These are phyloP conservation scores for Phoenix dactylifera DNA, from an alignment of 176 grass and related monocot species.

Conservation along the genomic window DNA sequence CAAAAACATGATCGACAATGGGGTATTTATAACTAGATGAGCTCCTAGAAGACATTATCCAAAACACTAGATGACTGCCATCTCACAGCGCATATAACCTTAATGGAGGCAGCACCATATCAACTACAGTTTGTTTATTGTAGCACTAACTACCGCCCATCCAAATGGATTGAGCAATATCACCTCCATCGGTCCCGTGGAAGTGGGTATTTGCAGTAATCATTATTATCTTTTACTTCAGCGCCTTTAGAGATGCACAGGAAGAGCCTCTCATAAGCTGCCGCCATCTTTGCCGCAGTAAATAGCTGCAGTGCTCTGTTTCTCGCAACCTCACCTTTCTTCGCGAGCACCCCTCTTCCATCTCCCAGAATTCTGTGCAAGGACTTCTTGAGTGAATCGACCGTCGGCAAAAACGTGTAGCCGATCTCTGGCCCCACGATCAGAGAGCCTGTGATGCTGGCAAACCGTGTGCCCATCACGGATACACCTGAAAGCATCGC, in stretches of 20 bases:
- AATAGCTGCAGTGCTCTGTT: constrained; percentile 29
- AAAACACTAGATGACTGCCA: too few relatives aligned
- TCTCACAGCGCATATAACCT: too few relatives aligned
- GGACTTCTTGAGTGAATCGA: constrained; percentile 28
- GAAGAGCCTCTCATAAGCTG: constrained; percentile 48
- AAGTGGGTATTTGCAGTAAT: constrained; percentile 32
- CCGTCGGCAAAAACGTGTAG: constrained; percentile 32
- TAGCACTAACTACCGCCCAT: too few relatives aligned
- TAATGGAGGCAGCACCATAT: too few relatives aligned
- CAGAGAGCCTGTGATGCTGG: constrained; percentile 40
- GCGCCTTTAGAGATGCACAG: constrained; percentile 22
- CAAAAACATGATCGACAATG: too few relatives aligned
- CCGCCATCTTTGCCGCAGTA: constrained; percentile 36
- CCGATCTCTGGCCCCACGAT: constrained; percentile 31
- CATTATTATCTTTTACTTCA: not conserved
- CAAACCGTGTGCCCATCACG: constrained; percentile 30
- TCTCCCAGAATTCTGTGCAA: constrained; percentile 26
- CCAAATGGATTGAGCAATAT: too few relatives aligned
- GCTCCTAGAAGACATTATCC: too few relatives aligned
- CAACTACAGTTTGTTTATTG: too few relatives aligned
- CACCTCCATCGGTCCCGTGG: not conserved
- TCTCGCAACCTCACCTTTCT: constrained; percentile 31
- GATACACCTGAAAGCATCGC: constrained; percentile 41
- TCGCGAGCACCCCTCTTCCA: constrained; percentile 16
- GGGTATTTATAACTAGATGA: too few relatives aligned